Evolutionary conservation across 164 flowering plant species (phyloP).

Genomic region (Nymphaea colorata): DNA sequence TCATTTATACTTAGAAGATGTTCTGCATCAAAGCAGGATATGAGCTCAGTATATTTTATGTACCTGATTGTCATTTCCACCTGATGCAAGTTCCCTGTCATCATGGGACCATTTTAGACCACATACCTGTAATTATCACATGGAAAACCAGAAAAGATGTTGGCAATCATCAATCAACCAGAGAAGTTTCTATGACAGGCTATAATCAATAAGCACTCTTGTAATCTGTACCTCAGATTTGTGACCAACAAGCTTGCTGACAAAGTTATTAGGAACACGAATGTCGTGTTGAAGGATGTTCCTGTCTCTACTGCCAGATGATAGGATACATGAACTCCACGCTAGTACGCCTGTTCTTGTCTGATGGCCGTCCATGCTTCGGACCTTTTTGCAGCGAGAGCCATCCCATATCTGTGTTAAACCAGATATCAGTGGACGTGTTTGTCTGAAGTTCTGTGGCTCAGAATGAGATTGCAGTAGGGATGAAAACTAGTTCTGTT

Average conservation of each 20-base stretch:
- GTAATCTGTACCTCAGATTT: conserved; percentile 70
- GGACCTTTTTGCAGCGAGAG: conserved; percentile 69
- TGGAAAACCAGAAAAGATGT: background rate
- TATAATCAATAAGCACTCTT: too few relatives aligned
- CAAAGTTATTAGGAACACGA: conserved; percentile 62
- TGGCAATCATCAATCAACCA: background rate
- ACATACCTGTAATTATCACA: conserved; percentile 49
- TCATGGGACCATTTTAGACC: conserved; percentile 98
- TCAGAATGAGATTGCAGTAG: too few relatives aligned
- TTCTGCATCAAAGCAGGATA: too few relatives aligned
- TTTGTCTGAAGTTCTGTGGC: background rate
- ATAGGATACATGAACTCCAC: conserved; percentile 78
- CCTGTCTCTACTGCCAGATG: conserved; percentile 97
- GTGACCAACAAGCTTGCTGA: conserved; percentile 86
- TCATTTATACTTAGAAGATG: too few relatives aligned
- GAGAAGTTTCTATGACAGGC: background rate
- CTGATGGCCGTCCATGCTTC: conserved; percentile 93
- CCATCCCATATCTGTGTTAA: conserved; percentile 79
- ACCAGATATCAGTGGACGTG: background rate
- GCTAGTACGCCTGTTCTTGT: conserved; percentile 91
- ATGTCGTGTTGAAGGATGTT: conserved; percentile 91
- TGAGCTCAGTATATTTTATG: too few relatives aligned
- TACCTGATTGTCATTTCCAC: conserved; percentile 99
- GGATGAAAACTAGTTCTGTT: too few relatives aligned
- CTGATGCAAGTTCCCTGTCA: conserved; percentile 98